These are phyloP conservation scores for Rhodotorula paludigena DNA, from an alignment of 768 basidiomycete species.

Conservation along the genomic window DNA sequence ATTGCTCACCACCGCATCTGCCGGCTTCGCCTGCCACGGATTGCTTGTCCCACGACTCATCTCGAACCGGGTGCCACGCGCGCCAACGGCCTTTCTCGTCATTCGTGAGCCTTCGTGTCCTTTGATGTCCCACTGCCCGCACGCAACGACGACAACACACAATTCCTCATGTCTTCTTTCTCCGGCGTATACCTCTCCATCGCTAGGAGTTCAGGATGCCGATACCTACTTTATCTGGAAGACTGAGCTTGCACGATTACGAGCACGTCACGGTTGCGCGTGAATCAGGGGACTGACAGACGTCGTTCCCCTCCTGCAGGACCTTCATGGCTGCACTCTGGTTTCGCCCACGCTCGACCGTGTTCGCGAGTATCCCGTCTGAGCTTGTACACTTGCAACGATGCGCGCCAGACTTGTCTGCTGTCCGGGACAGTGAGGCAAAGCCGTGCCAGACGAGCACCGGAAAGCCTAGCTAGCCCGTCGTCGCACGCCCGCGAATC, in stretches of 20 bases:
- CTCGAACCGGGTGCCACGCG: too few relatives aligned
- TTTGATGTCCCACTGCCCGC: background rate
- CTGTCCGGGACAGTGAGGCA: too few relatives aligned
- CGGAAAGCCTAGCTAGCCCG: too few relatives aligned
- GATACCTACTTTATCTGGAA: background rate
- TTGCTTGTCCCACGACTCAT: background rate
- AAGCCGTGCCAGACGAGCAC: too few relatives aligned
- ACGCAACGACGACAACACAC: constrained; percentile 8
- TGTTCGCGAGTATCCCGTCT: too few relatives aligned
- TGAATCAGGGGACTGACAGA: background rate
- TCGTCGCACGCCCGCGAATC: too few relatives aligned
- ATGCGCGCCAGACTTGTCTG: too few relatives aligned
- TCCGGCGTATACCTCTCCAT: constrained; percentile 18
- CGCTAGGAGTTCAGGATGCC: background rate
- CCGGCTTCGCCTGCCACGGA: background rate
- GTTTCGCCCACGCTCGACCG: too few relatives aligned
- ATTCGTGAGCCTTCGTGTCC: background rate
- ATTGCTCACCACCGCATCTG: too few relatives aligned
- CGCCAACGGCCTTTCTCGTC: too few relatives aligned
- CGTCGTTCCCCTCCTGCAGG: background rate
- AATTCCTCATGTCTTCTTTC: constrained; percentile 30
- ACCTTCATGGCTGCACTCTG: too few relatives aligned
- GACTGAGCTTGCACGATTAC: background rate
- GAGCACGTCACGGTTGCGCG: background rate
- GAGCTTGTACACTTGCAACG: too few relatives aligned